Percentiles rank a stretch among this genome's conserved stretches.
These are phyloP conservation scores for Trypanosoma caninum DNA, from an alignment of 208 protist genomes.

Conservation along the genomic window DNA sequence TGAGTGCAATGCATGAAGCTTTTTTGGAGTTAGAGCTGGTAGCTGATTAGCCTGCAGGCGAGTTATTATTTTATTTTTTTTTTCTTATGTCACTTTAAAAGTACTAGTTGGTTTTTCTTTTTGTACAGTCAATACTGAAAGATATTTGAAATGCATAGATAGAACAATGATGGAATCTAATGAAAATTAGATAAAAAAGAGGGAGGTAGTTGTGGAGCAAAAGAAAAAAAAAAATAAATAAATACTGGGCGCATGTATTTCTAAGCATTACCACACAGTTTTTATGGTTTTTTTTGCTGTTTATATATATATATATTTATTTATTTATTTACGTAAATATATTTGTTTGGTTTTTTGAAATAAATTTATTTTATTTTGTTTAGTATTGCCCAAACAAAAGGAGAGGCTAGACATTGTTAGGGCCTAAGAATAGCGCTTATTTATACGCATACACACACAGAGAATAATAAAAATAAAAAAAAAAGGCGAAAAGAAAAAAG, in stretches of 20 bases:
- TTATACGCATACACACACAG: not conserved
- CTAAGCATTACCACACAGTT: not conserved
- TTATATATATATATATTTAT: too few relatives aligned
- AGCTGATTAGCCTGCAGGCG: not conserved
- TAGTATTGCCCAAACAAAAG: too few relatives aligned
- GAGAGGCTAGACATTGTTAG: too few relatives aligned
- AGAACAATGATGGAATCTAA: too few relatives aligned
- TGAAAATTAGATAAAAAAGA: too few relatives aligned
- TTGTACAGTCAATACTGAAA: not conserved
- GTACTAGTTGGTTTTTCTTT: not conserved
- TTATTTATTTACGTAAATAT: not conserved
- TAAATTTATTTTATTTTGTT: constrained; percentile 3
- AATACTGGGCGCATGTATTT: too few relatives aligned
- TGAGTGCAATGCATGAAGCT: constrained; percentile 32
- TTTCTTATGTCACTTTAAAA: not conserved
- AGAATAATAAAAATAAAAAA: not conserved
- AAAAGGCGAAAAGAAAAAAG: not conserved
- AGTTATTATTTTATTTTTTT: not conserved
- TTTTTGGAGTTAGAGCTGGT: constrained; percentile 60
- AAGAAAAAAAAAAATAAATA: too few relatives aligned
- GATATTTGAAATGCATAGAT: too few relatives aligned
- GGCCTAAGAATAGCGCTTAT: not conserved
- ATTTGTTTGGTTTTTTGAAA: not conserved
- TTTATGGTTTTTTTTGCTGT: constrained; percentile 12
- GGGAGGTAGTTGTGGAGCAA: too few relatives aligned